Evolutionary conservation across 495 filamentous ascomycete species (phyloP).

Genomic region (Lophiostoma macrostomum): DNA sequence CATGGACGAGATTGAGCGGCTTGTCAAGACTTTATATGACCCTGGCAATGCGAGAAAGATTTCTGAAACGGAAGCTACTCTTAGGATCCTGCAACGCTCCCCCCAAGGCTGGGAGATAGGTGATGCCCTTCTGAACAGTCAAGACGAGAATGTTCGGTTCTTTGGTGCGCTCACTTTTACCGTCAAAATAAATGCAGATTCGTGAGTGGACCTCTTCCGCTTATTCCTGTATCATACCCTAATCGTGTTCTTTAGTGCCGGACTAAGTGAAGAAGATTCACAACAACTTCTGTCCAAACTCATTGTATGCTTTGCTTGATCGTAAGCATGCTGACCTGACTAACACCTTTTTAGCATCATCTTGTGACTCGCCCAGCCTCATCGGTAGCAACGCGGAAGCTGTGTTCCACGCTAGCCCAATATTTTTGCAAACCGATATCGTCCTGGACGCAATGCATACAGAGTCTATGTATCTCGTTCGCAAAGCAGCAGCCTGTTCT

Average conservation of each 20-base stretch:
- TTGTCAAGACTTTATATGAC: conserved; percentile 27
- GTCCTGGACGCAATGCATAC: conserved; percentile 65
- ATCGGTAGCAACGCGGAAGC: conserved; percentile 71
- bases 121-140: conserved; percentile 62
- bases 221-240: conserved; percentile 12
- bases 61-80: conserved; percentile 66
- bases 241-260: conserved; percentile 46
- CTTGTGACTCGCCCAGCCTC: conserved; percentile 14
- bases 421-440: conserved; percentile 71
- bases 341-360: conserved; percentile 19
- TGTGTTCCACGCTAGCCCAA: conserved; percentile 76
- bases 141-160: conserved; percentile 73
- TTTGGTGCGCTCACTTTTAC: conserved; percentile 93
- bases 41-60: conserved; percentile 62
- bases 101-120: conserved; percentile 82
- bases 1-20: conserved; percentile 24
- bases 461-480: conserved; percentile 64
- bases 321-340: background rate
- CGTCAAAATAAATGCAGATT: conserved; percentile 84
- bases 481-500: conserved; percentile 50
- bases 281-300: conserved; percentile 65
- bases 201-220: conserved; percentile 45
- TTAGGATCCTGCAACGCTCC: conserved; percentile 73
- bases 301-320: conserved; percentile 55
- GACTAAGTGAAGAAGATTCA: conserved; percentile 59